Conservation (phyloP, 805 yeast species). For the Martiniozyma abietophila region DNA sequence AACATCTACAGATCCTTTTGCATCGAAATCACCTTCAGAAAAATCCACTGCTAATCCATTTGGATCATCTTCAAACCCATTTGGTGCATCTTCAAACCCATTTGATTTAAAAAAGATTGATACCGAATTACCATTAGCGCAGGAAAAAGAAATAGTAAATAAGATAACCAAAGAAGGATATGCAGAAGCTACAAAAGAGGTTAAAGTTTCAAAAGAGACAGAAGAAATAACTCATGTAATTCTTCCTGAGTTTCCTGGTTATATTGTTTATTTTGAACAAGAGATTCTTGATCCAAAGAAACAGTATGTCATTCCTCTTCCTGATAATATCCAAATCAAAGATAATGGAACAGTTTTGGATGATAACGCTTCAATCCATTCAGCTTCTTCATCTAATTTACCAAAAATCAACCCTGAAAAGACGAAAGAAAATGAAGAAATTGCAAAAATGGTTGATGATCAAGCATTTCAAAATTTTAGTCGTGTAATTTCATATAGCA, state of each 20-base stretch:
- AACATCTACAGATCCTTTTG: constrained; percentile 13
- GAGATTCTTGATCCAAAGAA: constrained; percentile 51
- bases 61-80: constrained; percentile 23
- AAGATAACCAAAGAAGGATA: constrained; percentile 1
- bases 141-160: neutral
- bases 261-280: constrained; percentile 58
- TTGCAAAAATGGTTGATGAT: constrained; percentile 58
- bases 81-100: constrained; percentile 15
- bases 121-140: no score
- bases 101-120: constrained; percentile 12
- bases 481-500: constrained; percentile 67
- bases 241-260: constrained; percentile 54
- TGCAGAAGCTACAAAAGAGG: constrained; percentile 4
- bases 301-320: constrained; percentile 33
- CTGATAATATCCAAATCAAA: constrained; percentile 27
- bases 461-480: constrained; percentile 72
- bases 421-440: constrained; percentile 32
- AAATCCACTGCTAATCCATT: constrained; percentile 25
- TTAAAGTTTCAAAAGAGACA: neutral
- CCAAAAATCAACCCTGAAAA: constrained; percentile 12
- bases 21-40: neutral
- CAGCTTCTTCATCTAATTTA: constrained; percentile 12
- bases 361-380: constrained; percentile 6
- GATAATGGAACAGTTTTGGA: constrained; percentile 11
- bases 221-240: constrained; percentile 9